Percentiles rank a stretch among this genome's conserved stretches.
These are phyloP conservation scores for Hypholoma sublateritium DNA, from an alignment of 768 basidiomycete genomes.

Conservation along the genomic window DNA sequence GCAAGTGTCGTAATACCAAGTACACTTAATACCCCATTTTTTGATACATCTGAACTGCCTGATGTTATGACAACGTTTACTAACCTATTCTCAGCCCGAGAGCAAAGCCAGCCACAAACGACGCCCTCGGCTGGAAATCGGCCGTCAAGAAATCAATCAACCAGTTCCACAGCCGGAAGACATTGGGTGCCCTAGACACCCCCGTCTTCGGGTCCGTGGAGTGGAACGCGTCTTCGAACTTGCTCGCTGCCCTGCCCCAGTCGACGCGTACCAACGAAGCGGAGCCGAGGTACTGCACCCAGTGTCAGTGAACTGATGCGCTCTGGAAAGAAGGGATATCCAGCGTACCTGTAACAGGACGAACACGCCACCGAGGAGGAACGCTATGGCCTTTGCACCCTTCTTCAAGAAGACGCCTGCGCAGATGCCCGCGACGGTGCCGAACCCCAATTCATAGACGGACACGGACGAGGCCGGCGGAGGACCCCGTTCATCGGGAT, in stretches of 20 bases:
- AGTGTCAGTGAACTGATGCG: background rate
- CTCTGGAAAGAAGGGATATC: too few species aligned
- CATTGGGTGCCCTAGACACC: slow-evolving; percentile 56
- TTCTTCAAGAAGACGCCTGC: slow-evolving; percentile 95
- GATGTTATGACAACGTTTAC: slow-evolving; percentile 5
- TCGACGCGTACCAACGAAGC: slow-evolving; percentile 73
- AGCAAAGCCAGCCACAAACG: slow-evolving; percentile 81
- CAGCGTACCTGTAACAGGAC: slow-evolving; percentile 81
- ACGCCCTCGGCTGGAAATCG: slow-evolving; percentile 89
- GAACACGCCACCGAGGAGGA: slow-evolving; percentile 87
- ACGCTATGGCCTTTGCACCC: slow-evolving; percentile 82
- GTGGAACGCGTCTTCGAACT: slow-evolving; percentile 77
- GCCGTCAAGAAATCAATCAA: slow-evolving; percentile 82
- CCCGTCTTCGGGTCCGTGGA: slow-evolving; percentile 54
- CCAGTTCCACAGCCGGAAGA: slow-evolving; percentile 65
- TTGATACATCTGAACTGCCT: too few species aligned
- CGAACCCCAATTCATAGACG: slow-evolving; percentile 81
- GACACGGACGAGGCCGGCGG: slow-evolving; percentile 77
- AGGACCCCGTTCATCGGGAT: slow-evolving; percentile 34
- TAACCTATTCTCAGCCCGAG: slow-evolving; percentile 83
- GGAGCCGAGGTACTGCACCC: slow-evolving; percentile 73
- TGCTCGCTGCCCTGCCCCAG: slow-evolving; percentile 64
- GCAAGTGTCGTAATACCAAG: too few species aligned
- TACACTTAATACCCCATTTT: too few species aligned
- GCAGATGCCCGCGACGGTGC: slow-evolving; percentile 85